Evolutionary conservation across 2,329 filamentous ascomycete genomes (phyloP), one percentile per base, ranked within the genome.

Genomic region (Leptographium galeiforme): DNA sequence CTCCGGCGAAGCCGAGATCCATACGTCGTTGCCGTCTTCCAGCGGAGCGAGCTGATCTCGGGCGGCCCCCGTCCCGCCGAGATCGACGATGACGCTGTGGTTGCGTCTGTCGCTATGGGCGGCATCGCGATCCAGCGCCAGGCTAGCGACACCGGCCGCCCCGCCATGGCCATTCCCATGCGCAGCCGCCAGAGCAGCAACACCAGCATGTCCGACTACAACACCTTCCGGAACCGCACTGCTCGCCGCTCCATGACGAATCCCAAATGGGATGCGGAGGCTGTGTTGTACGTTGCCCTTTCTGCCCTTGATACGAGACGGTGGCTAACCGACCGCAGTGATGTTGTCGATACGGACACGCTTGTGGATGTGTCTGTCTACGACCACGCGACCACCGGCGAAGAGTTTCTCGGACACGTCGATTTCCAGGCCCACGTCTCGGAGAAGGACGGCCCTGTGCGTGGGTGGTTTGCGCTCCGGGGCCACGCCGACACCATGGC

Each of bases 11-110:
- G 89, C 64, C 81, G 83, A 55, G 88, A 96, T 63, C 93, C 93
- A 1, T 98, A 98, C 63, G 88, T 96, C 51, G 89, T 98, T 12
- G 95, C 87, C 55, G 90, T 96, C 32, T 98, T 97, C 64, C 93
- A 98, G 67, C 87, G 89, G 66, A 95, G 91, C 64, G 93, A 98
- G 67, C 85, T 95, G 61, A 95, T 98, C 53, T 97, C 93, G 1
- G 85, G 87, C 53, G 89, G 89, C 2, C 87, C 90, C 13, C 80
- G 84, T 39, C 74, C 74, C 53, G 70, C 76, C 30, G 73, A 76
- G 36, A 83, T 85, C 46, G 76, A 80, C 39, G 80, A 82, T 46
- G 79, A 84, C 53, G 63, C 75, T 55, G 60, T 62, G 2, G 60
- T 65, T 12, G 50, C 60, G 6, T 60, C 62, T 19, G 70, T 76